Evolutionary conservation across 179 eudicot genomes (phyloP).

Genomic region (Silene coronaria): DNA sequence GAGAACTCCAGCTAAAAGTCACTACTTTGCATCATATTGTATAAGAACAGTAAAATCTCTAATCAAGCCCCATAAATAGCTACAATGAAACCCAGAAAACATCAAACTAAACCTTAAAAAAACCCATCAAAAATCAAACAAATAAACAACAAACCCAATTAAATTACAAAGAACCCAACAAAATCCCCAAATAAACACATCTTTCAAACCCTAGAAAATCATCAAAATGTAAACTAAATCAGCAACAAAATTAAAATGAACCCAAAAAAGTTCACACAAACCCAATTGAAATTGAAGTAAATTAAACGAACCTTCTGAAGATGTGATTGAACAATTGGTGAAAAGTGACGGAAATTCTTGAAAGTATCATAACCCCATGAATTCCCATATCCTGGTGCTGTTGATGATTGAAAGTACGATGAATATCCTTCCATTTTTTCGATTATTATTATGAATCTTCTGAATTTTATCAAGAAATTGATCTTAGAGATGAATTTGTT

Average conservation of each 20-base stretch:
- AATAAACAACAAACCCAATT: not conserved
- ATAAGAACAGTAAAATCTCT: no score
- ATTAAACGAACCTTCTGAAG: constrained; percentile 57
- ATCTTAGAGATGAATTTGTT: no score
- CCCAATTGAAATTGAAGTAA: not conserved
- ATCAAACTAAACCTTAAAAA: not conserved
- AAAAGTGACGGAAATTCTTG: constrained; percentile 73
- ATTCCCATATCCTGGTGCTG: constrained; percentile 31
- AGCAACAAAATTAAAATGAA: no score
- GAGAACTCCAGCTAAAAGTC: not conserved
- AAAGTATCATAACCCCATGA: constrained; percentile 60
- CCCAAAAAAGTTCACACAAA: no score
- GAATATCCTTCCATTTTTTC: constrained; percentile 53
- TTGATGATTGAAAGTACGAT: constrained; percentile 51
- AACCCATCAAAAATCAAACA: not conserved
- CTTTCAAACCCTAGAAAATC: no score
- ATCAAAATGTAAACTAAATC: no score
- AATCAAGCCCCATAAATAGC: not conserved
- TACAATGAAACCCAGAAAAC: not conserved
- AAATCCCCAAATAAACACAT: no score
- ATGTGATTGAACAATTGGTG: constrained; percentile 74
- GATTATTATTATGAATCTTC: not conserved
- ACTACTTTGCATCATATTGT: not conserved
- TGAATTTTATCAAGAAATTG: not conserved
- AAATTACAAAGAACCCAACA: not conserved